Base-by-base conservation (phyloP, 2,329 filamentous ascomycete genomes). In the Ophiostoma ips region DNA sequence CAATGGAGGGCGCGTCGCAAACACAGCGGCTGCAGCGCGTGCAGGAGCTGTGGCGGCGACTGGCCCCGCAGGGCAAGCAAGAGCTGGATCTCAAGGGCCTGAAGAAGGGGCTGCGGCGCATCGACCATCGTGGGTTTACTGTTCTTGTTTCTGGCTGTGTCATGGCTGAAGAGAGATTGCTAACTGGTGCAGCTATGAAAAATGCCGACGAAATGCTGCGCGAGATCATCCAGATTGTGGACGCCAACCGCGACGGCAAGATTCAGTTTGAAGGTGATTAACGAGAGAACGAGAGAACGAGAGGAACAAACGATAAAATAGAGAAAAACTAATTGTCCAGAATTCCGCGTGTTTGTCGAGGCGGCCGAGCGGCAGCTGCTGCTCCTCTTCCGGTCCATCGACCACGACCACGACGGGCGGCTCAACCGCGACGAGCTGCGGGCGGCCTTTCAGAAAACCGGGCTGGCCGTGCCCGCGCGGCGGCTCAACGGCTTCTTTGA, bases 261-360 rank as follows among this genome's bases (percentile, higher is more conserved):
- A 96, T 98, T 59, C 84, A 94, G 66, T 95, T 87, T 64, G 77
- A 88, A 68, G 87, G 87, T 92, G 73, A 63, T 75, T 40, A 30
- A 18, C 19, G 31, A 35, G 19, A 36, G 24, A 8, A 28, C 5
- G 24, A 28, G 24, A 28, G 9, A 51, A 30, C 21, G 5, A 6
- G 16, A 19, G 8, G 24, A 24, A 24, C 4, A n/a, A n/a, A n/a
- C n/a, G n/a, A n/a, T n/a, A n/a, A 35, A 16, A 31, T 8, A 28
- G 9, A 51, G 31, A 34, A 5, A 6, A 13, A 19, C 2, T 13
- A 30, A 9, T n/a, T n/a, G 2, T 33, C 24, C 63, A 92, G 92
- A 98, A 70, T 98, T 98, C 62, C 83, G 82, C 56, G 75, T 72
- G 38, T 96, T 96, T 62, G 87, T 96, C 61, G 78, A 89, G 60